Conservation (phyloP, 179 eudicot species). For the Beta macrorhiza region DNA sequence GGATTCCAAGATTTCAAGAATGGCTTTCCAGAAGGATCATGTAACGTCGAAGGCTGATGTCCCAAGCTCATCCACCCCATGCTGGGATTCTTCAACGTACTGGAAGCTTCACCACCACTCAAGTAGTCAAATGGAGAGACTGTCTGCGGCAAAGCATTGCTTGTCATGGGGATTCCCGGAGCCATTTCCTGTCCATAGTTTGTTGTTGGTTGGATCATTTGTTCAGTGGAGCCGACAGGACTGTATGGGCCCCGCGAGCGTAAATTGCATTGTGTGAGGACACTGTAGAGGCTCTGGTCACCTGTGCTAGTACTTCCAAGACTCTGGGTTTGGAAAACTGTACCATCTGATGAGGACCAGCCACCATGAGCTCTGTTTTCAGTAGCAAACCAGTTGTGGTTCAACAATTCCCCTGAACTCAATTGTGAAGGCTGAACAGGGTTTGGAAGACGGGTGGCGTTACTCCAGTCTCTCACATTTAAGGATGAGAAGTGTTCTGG, state of each 20-base stretch:
- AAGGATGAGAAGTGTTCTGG: conserved; percentile 49
- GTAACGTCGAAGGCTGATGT: conserved; percentile 36
- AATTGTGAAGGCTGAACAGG: conserved; percentile 43
- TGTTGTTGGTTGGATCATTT: conserved; percentile 43
- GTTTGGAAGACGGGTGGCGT: conserved; percentile 33
- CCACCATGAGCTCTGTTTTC: conserved; percentile 45
- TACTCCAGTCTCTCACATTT: conserved; percentile 55
- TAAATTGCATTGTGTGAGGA: conserved; percentile 59
- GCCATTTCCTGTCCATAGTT: conserved; percentile 42
- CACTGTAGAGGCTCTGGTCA: conserved; percentile 72
- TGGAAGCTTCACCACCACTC: conserved; percentile 46
- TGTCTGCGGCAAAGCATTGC: conserved; percentile 41
- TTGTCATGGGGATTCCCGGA: conserved; percentile 43
- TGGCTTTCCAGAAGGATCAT: conserved; percentile 52
- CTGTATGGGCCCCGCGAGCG: conserved; percentile 42
- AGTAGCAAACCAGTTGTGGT: conserved; percentile 48
- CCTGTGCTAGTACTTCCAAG: conserved; percentile 45
- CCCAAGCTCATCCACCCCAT: conserved; percentile 61
- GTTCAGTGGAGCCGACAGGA: conserved; percentile 42
- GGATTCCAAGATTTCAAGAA: conserved; percentile 59
- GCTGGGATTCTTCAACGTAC: conserved; percentile 38
- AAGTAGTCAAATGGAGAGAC: conserved; percentile 52
- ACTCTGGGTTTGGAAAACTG: conserved; percentile 36
- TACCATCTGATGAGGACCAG: conserved; percentile 53
- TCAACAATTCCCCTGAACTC: conserved; percentile 40